A percentile compares a stretch with the other conserved stretches of the same genome.
Evolutionary conservation across 1,284 basidiomycete genomes (phyloP).

Genomic region (Leccinum pallidistipes): DNA sequence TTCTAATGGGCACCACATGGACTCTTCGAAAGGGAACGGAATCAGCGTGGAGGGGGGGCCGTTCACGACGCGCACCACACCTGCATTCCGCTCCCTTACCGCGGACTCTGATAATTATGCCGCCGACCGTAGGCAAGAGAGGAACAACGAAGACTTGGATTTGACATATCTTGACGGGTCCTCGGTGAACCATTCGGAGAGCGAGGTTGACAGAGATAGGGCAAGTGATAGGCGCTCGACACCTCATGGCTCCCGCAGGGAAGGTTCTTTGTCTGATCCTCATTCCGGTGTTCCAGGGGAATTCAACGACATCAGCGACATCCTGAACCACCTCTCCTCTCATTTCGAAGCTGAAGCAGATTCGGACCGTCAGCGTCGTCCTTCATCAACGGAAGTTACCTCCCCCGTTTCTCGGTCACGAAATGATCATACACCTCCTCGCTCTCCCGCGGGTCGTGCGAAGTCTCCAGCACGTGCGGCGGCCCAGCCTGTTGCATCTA

Average conservation of each 20-base stretch:
- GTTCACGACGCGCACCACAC: constrained; percentile 62
- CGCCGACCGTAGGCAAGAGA: constrained; percentile 35
- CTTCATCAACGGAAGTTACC: constrained; percentile 25
- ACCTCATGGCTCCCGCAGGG: constrained; percentile 30
- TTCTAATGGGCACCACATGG: constrained; percentile 48
- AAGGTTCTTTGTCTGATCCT: constrained; percentile 31
- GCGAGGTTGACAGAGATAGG: constrained; percentile 40
- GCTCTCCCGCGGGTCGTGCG: constrained; percentile 20
- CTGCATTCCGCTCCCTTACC: constrained; percentile 74
- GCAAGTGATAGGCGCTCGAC: constrained; percentile 32
- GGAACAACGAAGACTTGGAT: constrained; percentile 52
- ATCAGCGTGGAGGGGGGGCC: constrained; percentile 45
- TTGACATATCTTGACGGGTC: constrained; percentile 47
- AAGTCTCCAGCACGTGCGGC: constrained; percentile 35
- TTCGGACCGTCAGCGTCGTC: constrained; percentile 37
- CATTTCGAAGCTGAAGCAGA: constrained; percentile 61
- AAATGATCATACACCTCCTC: constrained; percentile 23
- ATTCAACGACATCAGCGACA: constrained; percentile 72
- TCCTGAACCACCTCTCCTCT: constrained; percentile 66
- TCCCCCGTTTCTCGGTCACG: constrained; percentile 37
- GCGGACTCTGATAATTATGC: constrained; percentile 42
- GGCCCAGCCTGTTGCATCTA: constrained; percentile 34
- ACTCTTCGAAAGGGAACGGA: constrained; percentile 45
- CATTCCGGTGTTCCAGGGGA: constrained; percentile 52
- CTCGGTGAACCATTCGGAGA: constrained; percentile 38